Evolutionary conservation across 2,329 filamentous ascomycete species (phyloP), one percentile per base, ranked within the genome.

Genomic region (Cladosporium sp.): DNA sequence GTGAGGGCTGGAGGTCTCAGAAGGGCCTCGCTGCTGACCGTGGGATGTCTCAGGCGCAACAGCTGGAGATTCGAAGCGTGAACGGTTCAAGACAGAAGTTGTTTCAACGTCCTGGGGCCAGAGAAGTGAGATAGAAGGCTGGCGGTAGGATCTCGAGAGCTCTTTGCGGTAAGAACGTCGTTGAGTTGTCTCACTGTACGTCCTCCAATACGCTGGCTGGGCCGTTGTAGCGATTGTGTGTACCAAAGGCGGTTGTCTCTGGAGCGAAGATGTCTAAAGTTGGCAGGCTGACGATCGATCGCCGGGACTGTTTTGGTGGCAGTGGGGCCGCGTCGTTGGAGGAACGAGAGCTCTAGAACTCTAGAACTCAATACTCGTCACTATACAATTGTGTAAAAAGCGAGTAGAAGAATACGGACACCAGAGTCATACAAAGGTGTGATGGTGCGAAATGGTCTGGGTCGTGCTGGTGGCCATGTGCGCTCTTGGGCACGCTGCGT

Each of bases 1-100:
- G 14, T 56, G 54, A 30, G 54, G 54, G 54, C 54, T 56, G 54
- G 54, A 49, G 49, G 54, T 56, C 54, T 56, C 54, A 56, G 54
- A 47, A 39, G 34, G 40, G 42, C 54, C 54, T 56, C 54, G 36
- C 42, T 56, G 54, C 15, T 56, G 54, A 56, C 54, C 54, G 54
- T 56, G 52, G 25, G 52, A 38, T 56, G 54, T 56, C 54, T 56
- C n/a, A 38, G 42, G 19, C 19, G 19, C 40, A 39, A 38, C 40
- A 45, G 34, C 42, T 56, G 42, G 43, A 47, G 20, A 56, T 47
- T 56, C 54, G 42, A 49, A 56, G 20, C n/a, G 54, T 22, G 8
- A 38, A 47, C 42, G 30, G 40, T 12, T 30, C 38, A 19, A 56
- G 54, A 56, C 54, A 39, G 42, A 39, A 37, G 34, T 30, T 36